These are phyloP conservation scores for Cyclostephanos tholiformis DNA, from an alignment of 108 stramenopile genomes.

Conservation along the genomic window DNA sequence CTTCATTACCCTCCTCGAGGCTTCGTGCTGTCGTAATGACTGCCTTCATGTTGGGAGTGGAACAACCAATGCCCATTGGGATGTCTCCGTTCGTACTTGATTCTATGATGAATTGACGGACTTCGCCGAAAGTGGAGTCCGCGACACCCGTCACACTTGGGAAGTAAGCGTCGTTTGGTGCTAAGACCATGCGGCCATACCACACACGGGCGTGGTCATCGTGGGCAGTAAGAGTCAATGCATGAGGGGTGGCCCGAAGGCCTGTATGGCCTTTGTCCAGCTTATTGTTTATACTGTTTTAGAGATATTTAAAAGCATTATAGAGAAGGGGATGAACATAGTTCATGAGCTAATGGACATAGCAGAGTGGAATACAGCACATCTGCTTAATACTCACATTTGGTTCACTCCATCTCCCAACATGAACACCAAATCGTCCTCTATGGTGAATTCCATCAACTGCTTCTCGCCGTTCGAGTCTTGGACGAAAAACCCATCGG, in stretches of 20 bases:
- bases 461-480: constrained; percentile 41
- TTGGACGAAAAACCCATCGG: constrained; percentile 36
- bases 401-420: constrained; percentile 87
- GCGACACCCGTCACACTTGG: constrained; percentile 42
- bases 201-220: constrained; percentile 62
- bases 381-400: constrained; percentile 31
- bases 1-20: constrained; percentile 27
- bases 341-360: not conserved
- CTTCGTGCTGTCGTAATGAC: constrained; percentile 33
- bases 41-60: constrained; percentile 10
- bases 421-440: constrained; percentile 74
- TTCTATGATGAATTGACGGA: constrained; percentile 54
- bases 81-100: constrained; percentile 15
- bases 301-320: not conserved
- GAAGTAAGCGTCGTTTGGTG: constrained; percentile 63
- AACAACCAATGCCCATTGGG: constrained; percentile 40
- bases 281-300: constrained; percentile 43
- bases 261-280: constrained; percentile 11
- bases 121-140: constrained; percentile 57
- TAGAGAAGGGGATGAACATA: not conserved
- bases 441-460: constrained; percentile 53
- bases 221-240: constrained; percentile 22
- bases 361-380: not conserved
- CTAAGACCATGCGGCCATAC: constrained; percentile 88
- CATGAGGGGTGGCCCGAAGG: constrained; percentile 78